phyloP scores from a whole-genome alignment of 768 basidiomycete species.

The Crassisporium funariophilum region DNA sequence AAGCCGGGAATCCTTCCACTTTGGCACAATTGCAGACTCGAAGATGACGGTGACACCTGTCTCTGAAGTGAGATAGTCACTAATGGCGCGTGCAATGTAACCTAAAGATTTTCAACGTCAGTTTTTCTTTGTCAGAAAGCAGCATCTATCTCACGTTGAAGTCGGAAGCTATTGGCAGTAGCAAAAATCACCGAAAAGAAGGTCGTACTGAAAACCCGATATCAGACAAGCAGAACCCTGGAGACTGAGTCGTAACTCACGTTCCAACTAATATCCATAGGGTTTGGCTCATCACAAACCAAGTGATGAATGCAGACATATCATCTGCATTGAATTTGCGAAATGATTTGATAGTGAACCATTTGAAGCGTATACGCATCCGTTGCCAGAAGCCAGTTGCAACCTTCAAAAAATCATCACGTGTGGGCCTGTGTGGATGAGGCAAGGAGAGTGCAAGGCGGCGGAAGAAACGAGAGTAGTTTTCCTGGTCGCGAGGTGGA shows the following conservation, averaged over 20 bases:
- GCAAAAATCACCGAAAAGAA: slow-evolving; percentile 95
- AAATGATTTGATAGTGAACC: slow-evolving; percentile 95
- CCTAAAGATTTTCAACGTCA: too few relatives aligned
- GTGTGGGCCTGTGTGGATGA: slow-evolving; percentile 75
- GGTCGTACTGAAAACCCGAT: slow-evolving; percentile 62
- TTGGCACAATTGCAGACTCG: slow-evolving; percentile 97
- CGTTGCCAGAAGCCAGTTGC: slow-evolving; percentile 92
- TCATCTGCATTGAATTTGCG: slow-evolving; percentile 96
- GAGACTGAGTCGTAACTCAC: slow-evolving; percentile 45
- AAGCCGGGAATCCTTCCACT: slow-evolving; percentile 94
- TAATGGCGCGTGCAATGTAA: slow-evolving; percentile 84
- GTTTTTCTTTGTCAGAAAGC: background rate
- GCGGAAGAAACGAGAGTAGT: slow-evolving; percentile 81
- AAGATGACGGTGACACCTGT: slow-evolving; percentile 95
- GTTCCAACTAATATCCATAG: slow-evolving; percentile 96
- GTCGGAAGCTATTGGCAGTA: slow-evolving; percentile 80
- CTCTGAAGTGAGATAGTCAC: slow-evolving; percentile 90
- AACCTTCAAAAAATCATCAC: slow-evolving; percentile 86
- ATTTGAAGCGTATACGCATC: slow-evolving; percentile 88
- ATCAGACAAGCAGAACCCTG: background rate
- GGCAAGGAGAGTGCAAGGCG: slow-evolving; percentile 79
- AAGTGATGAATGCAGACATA: slow-evolving; percentile 93
- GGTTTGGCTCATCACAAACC: slow-evolving; percentile 95
- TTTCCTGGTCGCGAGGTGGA: slow-evolving; percentile 46
- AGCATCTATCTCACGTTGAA: slow-evolving; percentile 62